Base-by-base conservation (phyloP, 2,329 filamentous ascomycete species). In the Sporothrix mexicana region DNA sequence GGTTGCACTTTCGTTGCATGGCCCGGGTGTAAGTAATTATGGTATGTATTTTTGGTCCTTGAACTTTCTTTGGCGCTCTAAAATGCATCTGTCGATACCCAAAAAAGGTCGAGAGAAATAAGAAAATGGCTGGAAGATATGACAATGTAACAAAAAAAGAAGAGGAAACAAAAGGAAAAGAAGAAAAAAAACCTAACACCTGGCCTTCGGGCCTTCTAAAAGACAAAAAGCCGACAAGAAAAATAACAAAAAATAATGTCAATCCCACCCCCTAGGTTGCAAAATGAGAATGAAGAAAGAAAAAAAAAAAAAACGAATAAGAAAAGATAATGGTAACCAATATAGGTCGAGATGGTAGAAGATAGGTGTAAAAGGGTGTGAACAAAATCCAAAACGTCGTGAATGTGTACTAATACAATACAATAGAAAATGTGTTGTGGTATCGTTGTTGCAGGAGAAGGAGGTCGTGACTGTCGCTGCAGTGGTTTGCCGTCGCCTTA, bases 391-490 rank as follows among this genome's bases (percentile, higher is more conserved):
- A 47, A 57, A 47, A 57, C 2, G 51, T 45, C 64, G 66, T 72
- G 30, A 72, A 30, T 43, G 55, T 62, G 55, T 72, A 72, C 71
- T 69, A 51, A 55, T 72, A 72, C 55, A 72, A 23, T 49, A 55
- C n/a, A 69, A 53, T 55, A 64, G 23, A 53, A 57, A 57, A 64
- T 8, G 64, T 30, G 45, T 36, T 36, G 20, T 61, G 62, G 64
- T 59, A 68, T 49, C 17, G 45, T 25, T 53, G 53, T 2, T 3
- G 61, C 15, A 43, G 7, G n/a, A 69, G 13, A 57, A 23, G n/a
- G 43, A 43, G 30, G 25, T 59, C 55, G 25, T 36, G 8, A 17
- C 20, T 30, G 15, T 62, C 59, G 47, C 6, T 51, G 17, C 47
- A 51, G 47, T 1, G 13, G 5, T 36, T 43, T 12, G 7, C 43